Base-by-base conservation (phyloP, 345 rosid genomes). In the Ailanthus altissimus region DNA sequence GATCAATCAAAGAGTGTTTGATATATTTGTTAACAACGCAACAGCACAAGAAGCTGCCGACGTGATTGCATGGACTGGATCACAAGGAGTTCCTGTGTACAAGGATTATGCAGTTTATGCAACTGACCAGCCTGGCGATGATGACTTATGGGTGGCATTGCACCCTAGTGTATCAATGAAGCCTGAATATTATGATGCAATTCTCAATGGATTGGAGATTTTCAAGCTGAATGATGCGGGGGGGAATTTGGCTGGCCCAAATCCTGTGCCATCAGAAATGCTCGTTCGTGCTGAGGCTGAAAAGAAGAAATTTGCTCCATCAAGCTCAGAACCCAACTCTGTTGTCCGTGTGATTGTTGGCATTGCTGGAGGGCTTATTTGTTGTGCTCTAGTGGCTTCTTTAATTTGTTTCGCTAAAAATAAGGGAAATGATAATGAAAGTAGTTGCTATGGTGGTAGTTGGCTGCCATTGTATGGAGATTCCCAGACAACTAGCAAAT, bases 181-280 rank as follows among this genome's bases (percentile, higher is more conserved):
- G 32, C 89, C 93, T 0, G 83, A 86, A 36, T 84, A 45, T 74
- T 79, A 46, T 13, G 91, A 88, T 53, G 77, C 89, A 9, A 70
- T 84, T 58, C 81, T 89, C 25, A 91, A 82, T 65, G 92, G 93
- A 38, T 50, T 91, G 43, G 93, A 91, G 83, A 74, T 91, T 62
- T 89, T 89, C 78, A 91, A 91, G 87, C 60, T 84, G 28, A 83
- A 77, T 47, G 89, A 86, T 67, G 42, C 68, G 47, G 51, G 23
- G 6, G 67, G 73, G 28, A 88, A 78, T 76, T 78, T 89, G 79
- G 91, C 95, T 7, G 90, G 89, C 25, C 86, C 66, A 0, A 86
- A 89, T 76, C 90, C 92, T 1, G 83, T 75, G 46, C 81, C 85
- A 16, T 86, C 91, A 10, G 66, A 50, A 21, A 79, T 89, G 88